Percentiles rank a stretch among this genome's conserved stretches.
phyloP scores from a whole-genome alignment of 192 early-diverging fungal genomes.

The Powellomyces hirtus region DNA sequence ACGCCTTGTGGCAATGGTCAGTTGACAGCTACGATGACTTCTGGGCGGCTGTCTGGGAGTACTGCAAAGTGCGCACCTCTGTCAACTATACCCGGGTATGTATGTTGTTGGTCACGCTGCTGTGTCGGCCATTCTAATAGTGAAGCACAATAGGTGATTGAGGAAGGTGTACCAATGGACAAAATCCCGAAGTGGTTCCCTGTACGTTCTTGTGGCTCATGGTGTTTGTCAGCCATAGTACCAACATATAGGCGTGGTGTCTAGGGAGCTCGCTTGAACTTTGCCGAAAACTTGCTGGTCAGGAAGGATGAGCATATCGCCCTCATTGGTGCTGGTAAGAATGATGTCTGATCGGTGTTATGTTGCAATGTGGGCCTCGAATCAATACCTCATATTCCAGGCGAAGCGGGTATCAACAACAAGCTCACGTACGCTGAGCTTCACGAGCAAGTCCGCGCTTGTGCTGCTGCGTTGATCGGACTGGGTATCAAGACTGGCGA shows the following conservation, averaged over 20 bases:
- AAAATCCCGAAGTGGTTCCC: conserved; percentile 88
- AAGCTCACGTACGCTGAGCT: conserved; percentile 71
- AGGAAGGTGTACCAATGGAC: conserved; percentile 73
- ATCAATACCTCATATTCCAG: conserved; percentile 37
- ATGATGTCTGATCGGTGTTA: neutral
- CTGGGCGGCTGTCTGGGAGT: conserved; percentile 88
- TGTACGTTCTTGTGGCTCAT: conserved; percentile 9
- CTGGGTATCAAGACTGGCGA: conserved; percentile 77
- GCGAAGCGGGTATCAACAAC: conserved; percentile 38
- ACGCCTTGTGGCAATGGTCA: conserved; percentile 83
- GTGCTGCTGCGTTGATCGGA: conserved; percentile 69
- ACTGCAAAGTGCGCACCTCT: conserved; percentile 55
- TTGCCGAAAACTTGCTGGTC: conserved; percentile 84
- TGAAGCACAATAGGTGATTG: conserved; percentile 53
- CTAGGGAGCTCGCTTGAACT: conserved; percentile 76
- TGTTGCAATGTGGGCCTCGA: neutral
- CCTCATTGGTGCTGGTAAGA: conserved; percentile 34
- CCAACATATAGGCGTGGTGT: neutral
- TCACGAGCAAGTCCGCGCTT: conserved; percentile 63
- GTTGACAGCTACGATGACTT: conserved; percentile 71
- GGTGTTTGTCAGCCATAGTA: neutral
- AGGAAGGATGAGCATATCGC: conserved; percentile 42
- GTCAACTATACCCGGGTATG: conserved; percentile 29
- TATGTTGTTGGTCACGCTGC: neutral
- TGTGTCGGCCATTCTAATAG: neutral